Evolutionary conservation across 441 rosid genomes (phyloP).

Genomic region (Populus hybrid): DNA sequence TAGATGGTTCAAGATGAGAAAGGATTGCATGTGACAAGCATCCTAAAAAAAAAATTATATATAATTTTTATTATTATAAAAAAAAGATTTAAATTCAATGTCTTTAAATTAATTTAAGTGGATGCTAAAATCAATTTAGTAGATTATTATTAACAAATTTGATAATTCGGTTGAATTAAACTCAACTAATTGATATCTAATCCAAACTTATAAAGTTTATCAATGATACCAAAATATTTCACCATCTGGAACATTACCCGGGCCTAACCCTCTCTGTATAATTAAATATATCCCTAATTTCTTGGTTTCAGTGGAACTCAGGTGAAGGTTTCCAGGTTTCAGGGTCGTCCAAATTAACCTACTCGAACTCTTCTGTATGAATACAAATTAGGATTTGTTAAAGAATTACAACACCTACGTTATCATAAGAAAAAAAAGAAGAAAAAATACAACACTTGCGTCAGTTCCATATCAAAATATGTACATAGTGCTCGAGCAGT

Average conservation of each 20-base stretch:
- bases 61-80: too few relatives aligned
- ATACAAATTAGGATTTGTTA: neutral
- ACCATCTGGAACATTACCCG: neutral
- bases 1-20: too few relatives aligned
- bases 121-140: too few relatives aligned
- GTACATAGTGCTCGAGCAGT: neutral
- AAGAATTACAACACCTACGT: neutral
- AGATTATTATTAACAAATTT: too few relatives aligned
- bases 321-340: slow-evolving; percentile 10
- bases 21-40: too few relatives aligned
- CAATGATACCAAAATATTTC: neutral
- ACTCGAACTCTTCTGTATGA: neutral
- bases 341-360: neutral
- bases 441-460: neutral
- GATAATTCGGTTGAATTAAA: too few relatives aligned
- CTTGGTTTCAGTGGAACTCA: neutral
- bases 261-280: neutral
- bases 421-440: too few relatives aligned
- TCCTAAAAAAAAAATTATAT: too few relatives aligned
- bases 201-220: too few relatives aligned
- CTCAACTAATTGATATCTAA: too few relatives aligned
- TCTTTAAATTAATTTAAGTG: too few relatives aligned
- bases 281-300: neutral
- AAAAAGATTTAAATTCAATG: too few relatives aligned
- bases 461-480: slow-evolving; percentile 3